phyloP scores from a whole-genome alignment of 1,284 basidiomycete genomes.

The Malassezia yamatoensis region DNA sequence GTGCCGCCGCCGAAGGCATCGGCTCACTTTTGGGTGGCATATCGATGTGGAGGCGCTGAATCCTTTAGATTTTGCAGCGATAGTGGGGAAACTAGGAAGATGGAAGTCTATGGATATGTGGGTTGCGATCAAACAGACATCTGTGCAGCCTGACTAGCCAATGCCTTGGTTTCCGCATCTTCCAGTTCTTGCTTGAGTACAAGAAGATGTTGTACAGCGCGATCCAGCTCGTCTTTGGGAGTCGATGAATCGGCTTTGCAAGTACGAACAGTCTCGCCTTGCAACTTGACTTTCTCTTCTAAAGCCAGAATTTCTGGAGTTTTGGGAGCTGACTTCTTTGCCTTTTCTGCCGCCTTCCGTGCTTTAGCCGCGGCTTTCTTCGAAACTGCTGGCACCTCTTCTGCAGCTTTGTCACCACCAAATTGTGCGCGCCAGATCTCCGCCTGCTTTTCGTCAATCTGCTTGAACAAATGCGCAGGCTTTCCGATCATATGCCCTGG shows the following conservation, averaged over 20 bases:
- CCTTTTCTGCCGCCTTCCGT: constrained; percentile 41
- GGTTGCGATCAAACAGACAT: not conserved
- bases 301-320: constrained; percentile 33
- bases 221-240: constrained; percentile 15
- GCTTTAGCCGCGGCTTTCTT: constrained; percentile 42
- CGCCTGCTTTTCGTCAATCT: constrained; percentile 82
- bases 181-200: constrained; percentile 18
- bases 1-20: constrained; percentile 36
- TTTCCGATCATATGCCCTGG: constrained; percentile 75
- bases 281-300: constrained; percentile 25
- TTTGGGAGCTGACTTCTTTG: constrained; percentile 18
- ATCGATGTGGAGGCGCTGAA: no score
- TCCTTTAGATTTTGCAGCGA: no score
- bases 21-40: constrained; percentile 32
- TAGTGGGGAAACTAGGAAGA: no score
- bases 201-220: constrained; percentile 20
- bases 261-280: constrained; percentile 31
- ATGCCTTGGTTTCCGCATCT: constrained; percentile 5
- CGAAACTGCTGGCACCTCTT: constrained; percentile 32
- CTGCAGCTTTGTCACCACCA: constrained; percentile 55
- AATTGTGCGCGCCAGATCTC: constrained; percentile 73
- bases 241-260: constrained; percentile 21
- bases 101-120: no score
- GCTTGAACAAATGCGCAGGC: constrained; percentile 83
- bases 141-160: constrained; percentile 12